These are phyloP conservation scores for Xylaria longipes DNA, from an alignment of 495 filamentous ascomycete species.

Conservation along the genomic window DNA sequence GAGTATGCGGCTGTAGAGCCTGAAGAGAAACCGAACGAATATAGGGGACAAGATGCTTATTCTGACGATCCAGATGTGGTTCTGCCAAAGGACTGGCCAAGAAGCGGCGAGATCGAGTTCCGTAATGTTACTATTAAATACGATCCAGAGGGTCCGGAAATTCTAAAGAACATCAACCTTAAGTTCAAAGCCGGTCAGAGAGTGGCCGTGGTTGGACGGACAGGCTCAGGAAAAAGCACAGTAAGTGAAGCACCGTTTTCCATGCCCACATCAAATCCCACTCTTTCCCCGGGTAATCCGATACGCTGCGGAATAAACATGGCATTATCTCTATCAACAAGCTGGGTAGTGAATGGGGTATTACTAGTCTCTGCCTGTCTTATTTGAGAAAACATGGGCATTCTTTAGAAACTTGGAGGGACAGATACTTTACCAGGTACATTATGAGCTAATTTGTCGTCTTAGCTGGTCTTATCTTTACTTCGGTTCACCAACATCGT, in stretches of 20 bases:
- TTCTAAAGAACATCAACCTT: conserved; percentile 60
- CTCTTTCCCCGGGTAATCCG: neutral
- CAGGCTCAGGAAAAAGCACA: conserved; percentile 66
- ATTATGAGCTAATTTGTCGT: conserved; percentile 28
- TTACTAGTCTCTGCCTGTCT: neutral
- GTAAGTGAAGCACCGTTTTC: conserved; percentile 32
- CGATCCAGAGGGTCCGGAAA: conserved; percentile 51
- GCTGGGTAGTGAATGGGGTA: neutral
- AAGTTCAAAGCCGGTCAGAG: conserved; percentile 58
- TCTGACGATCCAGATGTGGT: conserved; percentile 34
- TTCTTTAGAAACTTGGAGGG: neutral
- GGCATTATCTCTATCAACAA: neutral
- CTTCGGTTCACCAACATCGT: conserved; percentile 61
- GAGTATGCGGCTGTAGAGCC: conserved; percentile 55
- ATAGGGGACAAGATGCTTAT: conserved; percentile 31
- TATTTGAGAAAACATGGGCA: neutral
- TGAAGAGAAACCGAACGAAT: conserved; percentile 48
- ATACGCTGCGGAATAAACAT: neutral
- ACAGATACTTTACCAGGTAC: neutral
- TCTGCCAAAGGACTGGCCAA: conserved; percentile 54
- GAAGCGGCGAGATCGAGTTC: conserved; percentile 56
- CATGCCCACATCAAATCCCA: neutral
- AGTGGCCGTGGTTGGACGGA: conserved; percentile 63
- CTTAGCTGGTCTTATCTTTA: conserved; percentile 56
- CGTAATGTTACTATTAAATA: conserved; percentile 58